Base-by-base conservation (phyloP, 1,284 basidiomycete species). In the Pterula multifida region DNA sequence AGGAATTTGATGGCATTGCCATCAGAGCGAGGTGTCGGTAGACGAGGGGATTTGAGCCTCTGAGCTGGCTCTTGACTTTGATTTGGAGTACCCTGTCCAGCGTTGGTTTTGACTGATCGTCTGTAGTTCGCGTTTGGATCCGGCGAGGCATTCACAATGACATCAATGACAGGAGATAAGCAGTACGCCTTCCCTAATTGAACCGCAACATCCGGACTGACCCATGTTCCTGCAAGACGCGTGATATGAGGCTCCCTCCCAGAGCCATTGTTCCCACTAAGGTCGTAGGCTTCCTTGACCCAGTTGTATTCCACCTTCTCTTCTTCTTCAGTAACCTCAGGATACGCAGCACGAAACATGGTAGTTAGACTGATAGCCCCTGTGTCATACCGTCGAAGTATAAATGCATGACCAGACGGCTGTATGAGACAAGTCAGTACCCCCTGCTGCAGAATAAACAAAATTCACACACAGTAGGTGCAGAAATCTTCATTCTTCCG, bases 341-440 rank as follows among this genome's bases (percentile, higher is more conserved):
- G 95, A 68, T 94, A 98, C 0, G 94, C 92, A 23, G 94, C 91
- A 57, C 92, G 90, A 73, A 92, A 98, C 90, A 99, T 96, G 54
- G 95, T 96, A 3, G 93, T 96, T 17, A 95, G 82, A 53, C 89
- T 92, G 66, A 99, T 79, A 22, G 94, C 94, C 56, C 91, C 83
- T 3, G 95, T 98, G 69, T 99, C 95, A 62, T 92, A 96, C 53
- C 95, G 84, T 55, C 92, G 82, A 51, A 97, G 84, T 62, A 97
- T 88, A 65, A 95, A 95, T n/a, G 92, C 90, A 66, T 95, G 90
- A 35, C 82, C 81, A 19, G 68, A 65, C 28, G 81, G 73, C 85
- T 89, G 61, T 32, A 51, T 47, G 36, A 50, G 6, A 32, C 28
- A 15, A 6, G 28, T 48, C 32, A 50, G 53, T 50, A 28, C n/a